Evolutionary conservation across 768 basidiomycete species (phyloP), one percentile per base, ranked within the genome.

Genomic region (Daedalea quercina): DNA sequence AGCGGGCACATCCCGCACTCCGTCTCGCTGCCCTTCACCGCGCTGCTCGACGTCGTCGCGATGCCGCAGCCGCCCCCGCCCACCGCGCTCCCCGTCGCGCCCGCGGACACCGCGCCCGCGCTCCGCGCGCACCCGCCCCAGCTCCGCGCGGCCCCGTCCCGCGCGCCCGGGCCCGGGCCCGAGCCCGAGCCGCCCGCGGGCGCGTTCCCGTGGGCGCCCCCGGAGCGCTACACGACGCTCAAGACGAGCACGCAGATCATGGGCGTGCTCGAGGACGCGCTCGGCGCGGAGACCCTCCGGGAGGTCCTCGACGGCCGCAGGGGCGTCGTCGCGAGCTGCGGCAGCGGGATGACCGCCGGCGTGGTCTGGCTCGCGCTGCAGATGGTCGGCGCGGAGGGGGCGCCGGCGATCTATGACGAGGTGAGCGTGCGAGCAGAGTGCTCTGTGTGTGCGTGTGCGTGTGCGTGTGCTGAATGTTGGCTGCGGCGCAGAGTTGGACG

Each of bases 341-440:
- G 95, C 47, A 95, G 91, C 64, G 95, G 95, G 42, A 97, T 99
- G 95, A 96, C 94, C n/a, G 95, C 95, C 11, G 90, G 81, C 2
- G 75, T 97, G 13, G 75, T 97, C 6, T 97, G 96, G 94, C 75
- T 97, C 53, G 94, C 91, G n/a, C 73, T 96, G 56, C 81, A 87
- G 65, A 62, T 87, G 34, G 61, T 93, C 44, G 84, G 82, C 13
- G 79, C 80, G 3, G 23, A 49, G 48, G 22, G 54, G 50, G 71
- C 73, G 22, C 72, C 87, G 37, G 79, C 78, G n/a, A 67, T 98
- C 11, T 99, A 98, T 63, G 96, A 99, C 60, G 96, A 99, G 81
- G 94, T 95, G 64, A 47, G 81, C 55, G 59, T 1, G 4, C 8
- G 19, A 47, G 6, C n/a, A n/a, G n/a, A n/a, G n/a, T n/a, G n/a